Evolutionary conservation across 2,329 filamentous ascomycete species (phyloP).

Genomic region (Claviceps sp.): DNA sequence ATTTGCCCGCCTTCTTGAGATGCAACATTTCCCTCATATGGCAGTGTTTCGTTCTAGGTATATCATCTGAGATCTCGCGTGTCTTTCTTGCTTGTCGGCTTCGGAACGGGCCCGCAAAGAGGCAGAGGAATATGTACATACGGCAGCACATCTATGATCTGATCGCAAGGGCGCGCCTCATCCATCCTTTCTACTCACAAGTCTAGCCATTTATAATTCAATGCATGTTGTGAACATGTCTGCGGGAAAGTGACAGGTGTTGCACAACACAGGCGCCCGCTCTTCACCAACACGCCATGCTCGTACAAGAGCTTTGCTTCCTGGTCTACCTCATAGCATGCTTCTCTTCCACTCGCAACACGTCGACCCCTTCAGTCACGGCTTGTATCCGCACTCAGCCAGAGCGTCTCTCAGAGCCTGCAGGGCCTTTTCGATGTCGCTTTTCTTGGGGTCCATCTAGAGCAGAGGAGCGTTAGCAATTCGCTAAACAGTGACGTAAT

Average conservation of each 20-base stretch:
- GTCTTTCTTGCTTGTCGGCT: too few relatives aligned
- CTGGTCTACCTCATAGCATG: neutral
- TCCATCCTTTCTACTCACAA: too few relatives aligned
- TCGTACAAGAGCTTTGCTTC: neutral
- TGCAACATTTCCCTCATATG: too few relatives aligned
- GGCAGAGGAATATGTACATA: too few relatives aligned
- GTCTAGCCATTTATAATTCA: neutral
- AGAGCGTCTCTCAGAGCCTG: conserved; percentile 63
- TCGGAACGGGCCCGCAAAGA: too few relatives aligned
- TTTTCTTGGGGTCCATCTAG: conserved; percentile 59
- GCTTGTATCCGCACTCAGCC: conserved; percentile 55
- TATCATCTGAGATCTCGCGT: too few relatives aligned
- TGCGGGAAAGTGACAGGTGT: neutral
- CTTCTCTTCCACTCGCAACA: neutral
- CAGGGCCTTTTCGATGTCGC: conserved; percentile 75
- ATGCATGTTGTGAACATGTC: neutral
- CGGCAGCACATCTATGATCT: too few relatives aligned
- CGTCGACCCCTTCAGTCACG: conserved; percentile 11
- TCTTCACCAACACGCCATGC: neutral
- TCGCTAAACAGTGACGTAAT: neutral
- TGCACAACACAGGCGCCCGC: neutral
- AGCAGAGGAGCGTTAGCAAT: neutral
- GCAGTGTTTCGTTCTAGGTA: too few relatives aligned
- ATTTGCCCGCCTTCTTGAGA: neutral
- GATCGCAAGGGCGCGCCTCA: too few relatives aligned